These are phyloP conservation scores for Pyracantha coccinea DNA, from an alignment of 331 rosid species.

Conservation along the genomic window DNA sequence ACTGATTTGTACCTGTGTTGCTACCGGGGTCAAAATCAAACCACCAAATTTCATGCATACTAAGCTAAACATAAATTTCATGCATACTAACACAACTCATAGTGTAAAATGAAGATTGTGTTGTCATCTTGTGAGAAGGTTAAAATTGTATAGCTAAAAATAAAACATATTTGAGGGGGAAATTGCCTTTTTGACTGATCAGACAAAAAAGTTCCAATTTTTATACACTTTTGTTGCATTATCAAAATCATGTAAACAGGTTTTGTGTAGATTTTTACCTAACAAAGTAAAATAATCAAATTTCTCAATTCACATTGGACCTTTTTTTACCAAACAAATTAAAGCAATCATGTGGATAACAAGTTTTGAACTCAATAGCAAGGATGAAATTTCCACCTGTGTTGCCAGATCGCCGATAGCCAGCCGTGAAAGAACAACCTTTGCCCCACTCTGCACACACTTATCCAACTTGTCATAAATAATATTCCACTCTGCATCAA, in stretches of 20 bases:
- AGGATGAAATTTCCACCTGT: constrained; percentile 44
- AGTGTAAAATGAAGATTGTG: neutral
- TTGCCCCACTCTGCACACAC: constrained; percentile 92
- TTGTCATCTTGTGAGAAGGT: neutral
- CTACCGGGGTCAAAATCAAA: neutral
- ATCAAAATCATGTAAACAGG: neutral
- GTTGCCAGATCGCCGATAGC: constrained; percentile 98
- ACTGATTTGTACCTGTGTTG: neutral
- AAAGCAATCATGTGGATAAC: neutral
- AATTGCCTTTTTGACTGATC: neutral
- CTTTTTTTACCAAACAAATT: neutral
- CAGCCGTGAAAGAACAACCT: constrained; percentile 91
- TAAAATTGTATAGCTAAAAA: neutral
- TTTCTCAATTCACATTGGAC: neutral
- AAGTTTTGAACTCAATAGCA: neutral
- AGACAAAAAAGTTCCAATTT: neutral
- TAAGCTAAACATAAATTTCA: no score
- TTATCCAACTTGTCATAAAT: constrained; percentile 94
- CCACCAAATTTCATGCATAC: neutral
- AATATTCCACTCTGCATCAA: constrained; percentile 99
- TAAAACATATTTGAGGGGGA: neutral
- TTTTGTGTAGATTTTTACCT: neutral
- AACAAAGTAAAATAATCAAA: neutral
- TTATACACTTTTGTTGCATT: neutral
- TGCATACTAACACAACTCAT: neutral